Evolutionary conservation across 2,329 filamentous ascomycete genomes (phyloP).

Genomic region (Arthrobotrys pseudoclavata): DNA sequence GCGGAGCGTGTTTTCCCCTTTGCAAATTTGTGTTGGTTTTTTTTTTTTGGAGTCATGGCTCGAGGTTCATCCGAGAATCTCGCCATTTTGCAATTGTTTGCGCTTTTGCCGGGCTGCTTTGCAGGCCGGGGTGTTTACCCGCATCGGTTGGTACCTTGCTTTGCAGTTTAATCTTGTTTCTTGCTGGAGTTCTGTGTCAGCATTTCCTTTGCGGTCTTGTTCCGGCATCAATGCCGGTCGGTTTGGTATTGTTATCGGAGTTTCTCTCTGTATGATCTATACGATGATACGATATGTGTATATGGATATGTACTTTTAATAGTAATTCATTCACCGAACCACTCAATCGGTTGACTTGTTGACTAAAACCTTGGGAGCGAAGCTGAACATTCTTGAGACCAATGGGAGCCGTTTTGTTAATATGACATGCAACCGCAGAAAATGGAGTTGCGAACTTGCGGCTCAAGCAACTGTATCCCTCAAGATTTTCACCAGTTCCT

Average conservation of each 20-base stretch:
- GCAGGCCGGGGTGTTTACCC: conserved; percentile 6
- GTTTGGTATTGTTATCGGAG: conserved; percentile 6
- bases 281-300: conserved; percentile 31
- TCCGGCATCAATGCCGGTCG: conserved; percentile 7
- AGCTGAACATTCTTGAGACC: too few relatives aligned
- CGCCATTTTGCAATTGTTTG: conserved; percentile 28
- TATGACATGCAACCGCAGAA: too few relatives aligned
- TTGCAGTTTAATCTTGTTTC: conserved; percentile 6
- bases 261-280: conserved; percentile 33
- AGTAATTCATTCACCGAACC: not conserved
- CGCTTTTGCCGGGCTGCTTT: conserved; percentile 36
- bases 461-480: not conserved
- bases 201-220: conserved; percentile 20
- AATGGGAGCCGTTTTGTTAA: too few relatives aligned
- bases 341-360: not conserved
- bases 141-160: conserved; percentile 18
- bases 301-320: conserved; percentile 8
- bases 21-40: conserved; percentile 22
- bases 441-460: too few relatives aligned
- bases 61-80: conserved; percentile 37
- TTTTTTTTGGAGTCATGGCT: conserved; percentile 29
- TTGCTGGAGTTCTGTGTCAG: conserved; percentile 26
- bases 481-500: not conserved
- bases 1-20: not conserved
- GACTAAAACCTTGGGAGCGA: too few relatives aligned